phyloP scores from a whole-genome alignment of 371 early-diverging fungal species.

The Funneliformis caledonium region DNA sequence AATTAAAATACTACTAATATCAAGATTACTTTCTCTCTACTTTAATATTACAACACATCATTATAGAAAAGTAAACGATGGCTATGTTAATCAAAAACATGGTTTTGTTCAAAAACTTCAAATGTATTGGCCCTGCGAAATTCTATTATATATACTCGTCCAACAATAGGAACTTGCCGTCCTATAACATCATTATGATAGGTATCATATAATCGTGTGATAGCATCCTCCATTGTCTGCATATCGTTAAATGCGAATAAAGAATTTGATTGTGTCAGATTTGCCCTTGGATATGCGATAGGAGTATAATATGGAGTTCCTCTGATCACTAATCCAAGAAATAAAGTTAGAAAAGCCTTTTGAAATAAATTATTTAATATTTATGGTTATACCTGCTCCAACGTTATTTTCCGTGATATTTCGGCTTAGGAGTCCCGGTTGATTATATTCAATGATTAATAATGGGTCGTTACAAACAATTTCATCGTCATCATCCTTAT shows the following conservation, averaged over 20 bases:
- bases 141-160: slow-evolving; percentile 12
- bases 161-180: slow-evolving; percentile 13
- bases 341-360: slow-evolving; percentile 30
- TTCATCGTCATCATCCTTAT: slow-evolving; percentile 30
- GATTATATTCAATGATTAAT: background rate
- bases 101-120: slow-evolving; percentile 1
- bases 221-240: background rate
- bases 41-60: no score
- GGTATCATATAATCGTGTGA: background rate
- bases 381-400: slow-evolving; percentile 25
- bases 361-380: slow-evolving; percentile 23
- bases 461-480: slow-evolving; percentile 20
- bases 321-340: slow-evolving; percentile 32
- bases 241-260: slow-evolving; percentile 8
- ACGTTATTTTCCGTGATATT: slow-evolving; percentile 31
- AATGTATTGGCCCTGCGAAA: background rate
- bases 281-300: background rate
- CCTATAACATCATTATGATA: background rate
- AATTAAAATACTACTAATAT: no score
- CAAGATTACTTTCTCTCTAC: no score
- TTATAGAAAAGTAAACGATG: no score
- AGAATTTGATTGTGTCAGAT: slow-evolving; percentile 8
- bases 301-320: slow-evolving; percentile 1
- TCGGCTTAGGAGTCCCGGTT: slow-evolving; percentile 16
- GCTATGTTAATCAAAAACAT: slow-evolving; percentile 24